Evolutionary conservation across 1,139 yeast genomes (phyloP).

Genomic region (Geotrichum klebahnii): DNA sequence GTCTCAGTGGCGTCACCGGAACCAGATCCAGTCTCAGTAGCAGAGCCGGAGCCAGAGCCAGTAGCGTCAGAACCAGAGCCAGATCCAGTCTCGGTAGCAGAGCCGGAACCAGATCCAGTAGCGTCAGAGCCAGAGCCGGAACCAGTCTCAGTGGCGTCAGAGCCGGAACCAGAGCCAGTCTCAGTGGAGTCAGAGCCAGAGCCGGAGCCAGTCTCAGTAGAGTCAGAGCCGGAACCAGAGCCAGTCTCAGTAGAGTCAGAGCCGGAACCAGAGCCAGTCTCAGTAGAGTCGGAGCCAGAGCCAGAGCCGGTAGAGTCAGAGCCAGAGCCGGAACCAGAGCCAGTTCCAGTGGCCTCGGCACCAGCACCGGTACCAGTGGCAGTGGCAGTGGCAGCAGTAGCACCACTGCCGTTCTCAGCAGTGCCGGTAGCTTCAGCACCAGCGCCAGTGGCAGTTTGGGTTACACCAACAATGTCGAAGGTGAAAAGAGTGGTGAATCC

Average conservation of each 20-base stretch:
- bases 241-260: constrained; percentile 6
- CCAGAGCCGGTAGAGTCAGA: not conserved
- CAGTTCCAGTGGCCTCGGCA: constrained; percentile 12
- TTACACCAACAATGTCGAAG: constrained; percentile 7
- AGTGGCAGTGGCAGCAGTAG: not conserved
- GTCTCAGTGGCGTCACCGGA: not conserved
- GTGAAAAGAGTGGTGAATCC: constrained; percentile 18
- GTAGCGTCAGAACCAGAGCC: constrained; percentile 1
- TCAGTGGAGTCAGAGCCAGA: constrained; percentile 3
- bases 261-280: constrained; percentile 1
- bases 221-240: constrained; percentile 3
- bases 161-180: not conserved
- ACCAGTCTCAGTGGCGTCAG: not conserved
- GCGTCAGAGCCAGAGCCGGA: not conserved
- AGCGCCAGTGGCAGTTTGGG: constrained; percentile 1
- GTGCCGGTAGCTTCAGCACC: constrained; percentile 13
- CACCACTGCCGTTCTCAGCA: too few relatives aligned
- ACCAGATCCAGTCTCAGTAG: constrained; percentile 4
- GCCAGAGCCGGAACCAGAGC: too few relatives aligned
- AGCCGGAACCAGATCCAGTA: constrained; percentile 11
- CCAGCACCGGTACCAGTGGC: constrained; percentile 2
- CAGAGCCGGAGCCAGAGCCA: constrained; percentile 3
- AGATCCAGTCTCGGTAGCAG: constrained; percentile 2
- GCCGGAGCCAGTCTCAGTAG: constrained; percentile 1
- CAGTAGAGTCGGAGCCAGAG: constrained; percentile 1